Percentiles rank a stretch among this genome's conserved stretches.
Evolutionary conservation across 2,329 filamentous ascomycete genomes (phyloP).

Genomic region (Fusarium drepaniforme): DNA sequence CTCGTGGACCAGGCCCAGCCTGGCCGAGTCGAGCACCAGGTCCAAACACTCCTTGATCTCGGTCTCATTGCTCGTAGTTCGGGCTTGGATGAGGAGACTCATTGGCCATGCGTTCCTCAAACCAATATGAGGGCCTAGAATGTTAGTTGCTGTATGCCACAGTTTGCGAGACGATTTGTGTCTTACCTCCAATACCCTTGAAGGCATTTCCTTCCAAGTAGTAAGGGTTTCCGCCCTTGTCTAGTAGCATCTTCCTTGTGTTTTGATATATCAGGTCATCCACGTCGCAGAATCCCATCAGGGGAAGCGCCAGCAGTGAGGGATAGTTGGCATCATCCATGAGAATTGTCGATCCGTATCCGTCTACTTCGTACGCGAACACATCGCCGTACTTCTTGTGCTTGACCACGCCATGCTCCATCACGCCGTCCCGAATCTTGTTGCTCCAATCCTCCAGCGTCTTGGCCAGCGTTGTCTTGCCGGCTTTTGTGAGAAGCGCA

Average conservation of each 20-base stretch:
- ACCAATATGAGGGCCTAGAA: slow-evolving; percentile 75
- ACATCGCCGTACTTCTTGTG: slow-evolving; percentile 82
- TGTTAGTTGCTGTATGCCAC: slow-evolving; percentile 13
- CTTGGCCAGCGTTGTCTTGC: slow-evolving; percentile 65
- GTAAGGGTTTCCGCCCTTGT: slow-evolving; percentile 86
- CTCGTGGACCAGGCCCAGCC: slow-evolving; percentile 89
- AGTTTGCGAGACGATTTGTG: not conserved
- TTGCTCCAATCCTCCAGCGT: slow-evolving; percentile 69
- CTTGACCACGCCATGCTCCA: slow-evolving; percentile 84
- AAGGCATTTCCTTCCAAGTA: slow-evolving; percentile 84
- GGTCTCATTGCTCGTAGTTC: slow-evolving; percentile 84
- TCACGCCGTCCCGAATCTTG: slow-evolving; percentile 80
- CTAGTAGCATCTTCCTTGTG: slow-evolving; percentile 82
- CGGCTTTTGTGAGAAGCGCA: slow-evolving; percentile 72
- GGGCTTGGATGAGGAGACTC: slow-evolving; percentile 90
- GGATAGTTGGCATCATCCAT: slow-evolving; percentile 95
- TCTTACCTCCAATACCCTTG: slow-evolving; percentile 85
- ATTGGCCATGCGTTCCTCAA: slow-evolving; percentile 96
- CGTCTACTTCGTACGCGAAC: slow-evolving; percentile 90
- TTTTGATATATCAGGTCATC: slow-evolving; percentile 84
- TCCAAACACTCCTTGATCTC: slow-evolving; percentile 83
- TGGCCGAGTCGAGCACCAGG: slow-evolving; percentile 80
- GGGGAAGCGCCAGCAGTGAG: slow-evolving; percentile 80
- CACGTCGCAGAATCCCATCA: slow-evolving; percentile 78
- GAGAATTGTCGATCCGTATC: slow-evolving; percentile 83